phyloP scores from a whole-genome alignment of 202 grass and related monocot genomes.

The Musa balbisiana region DNA sequence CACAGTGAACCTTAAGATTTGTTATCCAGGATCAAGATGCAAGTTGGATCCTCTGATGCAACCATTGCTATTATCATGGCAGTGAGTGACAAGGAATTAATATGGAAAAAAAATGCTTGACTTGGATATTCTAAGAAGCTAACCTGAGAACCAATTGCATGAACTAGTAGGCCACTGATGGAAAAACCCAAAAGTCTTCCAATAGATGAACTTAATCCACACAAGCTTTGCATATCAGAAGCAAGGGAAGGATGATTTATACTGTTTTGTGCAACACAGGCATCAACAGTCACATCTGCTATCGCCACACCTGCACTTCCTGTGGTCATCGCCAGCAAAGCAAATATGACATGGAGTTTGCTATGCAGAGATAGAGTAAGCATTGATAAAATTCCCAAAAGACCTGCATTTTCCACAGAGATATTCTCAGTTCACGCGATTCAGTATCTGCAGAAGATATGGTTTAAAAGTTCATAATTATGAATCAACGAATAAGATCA shows the following conservation, averaged over 20 bases:
- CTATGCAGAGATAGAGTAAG: slow-evolving; percentile 43
- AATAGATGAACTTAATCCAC: slow-evolving; percentile 56
- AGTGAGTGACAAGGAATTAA: background rate
- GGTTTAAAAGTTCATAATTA: background rate
- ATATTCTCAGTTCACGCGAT: background rate
- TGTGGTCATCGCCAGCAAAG: slow-evolving; percentile 32
- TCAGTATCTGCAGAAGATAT: background rate
- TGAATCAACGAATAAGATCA: background rate
- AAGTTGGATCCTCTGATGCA: background rate
- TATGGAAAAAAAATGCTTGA: background rate
- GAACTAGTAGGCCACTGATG: slow-evolving; percentile 75
- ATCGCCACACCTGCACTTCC: slow-evolving; percentile 52
- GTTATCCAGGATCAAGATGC: background rate
- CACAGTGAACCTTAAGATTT: background rate
- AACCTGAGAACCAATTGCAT: slow-evolving; percentile 61
- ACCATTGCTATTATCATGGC: background rate
- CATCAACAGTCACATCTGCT: slow-evolving; percentile 70
- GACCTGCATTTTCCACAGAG: slow-evolving; percentile 31
- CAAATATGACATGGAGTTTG: slow-evolving; percentile 30
- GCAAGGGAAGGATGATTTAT: slow-evolving; percentile 50
- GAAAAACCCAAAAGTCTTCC: slow-evolving; percentile 72
- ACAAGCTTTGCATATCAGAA: slow-evolving; percentile 69
- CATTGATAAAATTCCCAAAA: slow-evolving; percentile 58
- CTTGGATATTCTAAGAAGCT: background rate
- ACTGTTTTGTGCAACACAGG: slow-evolving; percentile 68